Evolutionary conservation across 371 early-diverging fungal species (phyloP), one percentile per base, ranked within the genome.

Genomic region (Massospora cicadina): DNA sequence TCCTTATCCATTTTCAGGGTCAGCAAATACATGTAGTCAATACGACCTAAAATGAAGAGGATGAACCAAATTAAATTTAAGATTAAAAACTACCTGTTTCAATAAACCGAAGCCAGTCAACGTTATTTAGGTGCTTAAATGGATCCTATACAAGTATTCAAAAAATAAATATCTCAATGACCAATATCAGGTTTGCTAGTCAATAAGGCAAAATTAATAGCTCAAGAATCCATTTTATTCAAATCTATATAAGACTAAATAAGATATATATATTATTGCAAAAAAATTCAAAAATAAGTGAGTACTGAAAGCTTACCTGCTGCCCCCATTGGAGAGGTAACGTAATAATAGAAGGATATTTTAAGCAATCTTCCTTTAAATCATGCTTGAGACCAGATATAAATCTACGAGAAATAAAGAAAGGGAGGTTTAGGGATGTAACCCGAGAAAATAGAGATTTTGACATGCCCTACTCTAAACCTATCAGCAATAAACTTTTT

Each of bases 111-210:
- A 64, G 28, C 64, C 64, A 64, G 23, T 64, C 30, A 17, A 64
- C 64, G 24, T 64, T 64, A 56, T 64, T 64, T 7, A 64, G 23
- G 56, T 64, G 64, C 57, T 54, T 23, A 64, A 64, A 64, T 17
- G 64, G 10, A 56, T 55, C 64, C 64, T 55, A 55, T 27, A 64
- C 10, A 55, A 12, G 3, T 2, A 59, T 59, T 10, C 28, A 59
- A 30, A 10, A 26, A 3, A 25, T 59, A 26, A 10, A 57, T 57
- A n/a, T 10, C 5, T 23, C 3, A 25, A 7, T 57, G 23, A 25
- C 28, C 3, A 57, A 5, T 57, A 29, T 7, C 21, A n/a, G n/a
- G n/a, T n/a, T n/a, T n/a, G n/a, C n/a, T n/a, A n/a, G n/a, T n/a
- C n/a, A n/a, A n/a, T n/a, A n/a, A n/a, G n/a, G n/a, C n/a, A n/a